Evolutionary conservation across 2,329 filamentous ascomycete species (phyloP).

Genomic region (Rutstroemia sp.): DNA sequence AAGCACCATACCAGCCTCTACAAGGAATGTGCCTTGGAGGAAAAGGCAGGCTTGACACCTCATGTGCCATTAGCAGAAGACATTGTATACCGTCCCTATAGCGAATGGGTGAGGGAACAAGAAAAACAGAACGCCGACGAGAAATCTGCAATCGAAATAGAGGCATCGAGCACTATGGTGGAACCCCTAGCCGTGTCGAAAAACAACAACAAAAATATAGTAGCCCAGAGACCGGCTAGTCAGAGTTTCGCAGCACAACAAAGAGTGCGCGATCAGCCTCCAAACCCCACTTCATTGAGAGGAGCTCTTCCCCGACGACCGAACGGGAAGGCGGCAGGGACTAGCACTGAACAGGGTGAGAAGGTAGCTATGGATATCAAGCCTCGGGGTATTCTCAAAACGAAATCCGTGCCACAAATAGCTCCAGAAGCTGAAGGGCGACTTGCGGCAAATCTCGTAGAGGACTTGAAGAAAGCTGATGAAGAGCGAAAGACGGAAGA

Average conservation of each 20-base stretch:
- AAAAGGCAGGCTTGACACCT: constrained; percentile 57
- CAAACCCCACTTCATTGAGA: constrained; percentile 9
- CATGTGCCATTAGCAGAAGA: constrained; percentile 54
- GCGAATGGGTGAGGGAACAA: constrained; percentile 52
- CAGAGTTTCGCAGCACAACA: constrained; percentile 63
- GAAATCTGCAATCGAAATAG: constrained; percentile 12
- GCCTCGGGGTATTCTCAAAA: constrained; percentile 14
- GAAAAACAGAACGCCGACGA: constrained; percentile 9
- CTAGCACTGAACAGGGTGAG: neutral
- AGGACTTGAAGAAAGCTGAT: constrained; percentile 21
- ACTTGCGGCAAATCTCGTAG: constrained; percentile 26
- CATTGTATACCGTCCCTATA: constrained; percentile 57
- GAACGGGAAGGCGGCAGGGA: constrained; percentile 2
- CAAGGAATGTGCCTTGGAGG: constrained; percentile 61
- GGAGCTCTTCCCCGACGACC: constrained; percentile 17
- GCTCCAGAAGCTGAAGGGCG: constrained; percentile 25
- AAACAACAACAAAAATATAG: constrained; percentile 4
- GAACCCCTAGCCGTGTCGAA: constrained; percentile 6
- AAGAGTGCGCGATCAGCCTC: constrained; percentile 47
- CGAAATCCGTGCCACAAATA: constrained; percentile 14
- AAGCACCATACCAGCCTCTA: constrained; percentile 44
- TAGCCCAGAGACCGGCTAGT: constrained; percentile 35
- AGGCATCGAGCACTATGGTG: constrained; percentile 5
- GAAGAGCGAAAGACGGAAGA: constrained; percentile 17
- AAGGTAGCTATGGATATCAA: constrained; percentile 8